Evolutionary conservation across 148 eudicot species (phyloP), one percentile per base, ranked within the genome.

Genomic region (Cornus suecica): DNA sequence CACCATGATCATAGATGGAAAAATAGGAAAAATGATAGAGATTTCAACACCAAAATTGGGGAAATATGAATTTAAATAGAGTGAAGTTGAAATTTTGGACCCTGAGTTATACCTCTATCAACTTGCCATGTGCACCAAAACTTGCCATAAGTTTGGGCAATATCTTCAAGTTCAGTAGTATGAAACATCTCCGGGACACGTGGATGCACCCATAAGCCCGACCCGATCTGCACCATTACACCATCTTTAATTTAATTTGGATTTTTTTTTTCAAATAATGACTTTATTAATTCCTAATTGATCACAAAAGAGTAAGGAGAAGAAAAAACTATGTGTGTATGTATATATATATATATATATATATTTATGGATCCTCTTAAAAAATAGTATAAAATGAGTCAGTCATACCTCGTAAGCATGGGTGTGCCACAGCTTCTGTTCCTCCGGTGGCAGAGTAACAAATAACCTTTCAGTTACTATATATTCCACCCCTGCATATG

Each of bases 371-470:
- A n/a, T n/a, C n/a, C n/a, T n/a, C n/a, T n/a, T n/a, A n/a, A n/a
- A n/a, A n/a, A n/a, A n/a, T n/a, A n/a, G n/a, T n/a, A n/a, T n/a
- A n/a, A n/a, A n/a, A n/a, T n/a, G n/a, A n/a, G n/a, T n/a, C n/a
- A n/a, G n/a, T n/a, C n/a, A n/a, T n/a, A 91, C 91, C 93, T 91
- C 93, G 62, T 82, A 86, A n/a, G 74, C 85, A 71, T 90, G 94
- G 29, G 92, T 87, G 68, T 92, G 97, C 94, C 97, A 92, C 9
- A 90, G 80, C 83, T 87, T 92, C 77, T 92, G 92, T 65, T 92
- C 94, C 20, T 90, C 94, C 0, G 82, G 76, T 22, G 87, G 79
- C 16, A 92, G 80, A 0, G 82, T 24, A 18, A 87, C 88, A 74
- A 90, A 92, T 22, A 79, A 62, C 1, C 63, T 25, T 5, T 83